A percentile compares a stretch with the other conserved stretches of the same genome.
phyloP scores from a whole-genome alignment of 495 filamentous ascomycete species.

The Friedmanniomyces simplex region DNA sequence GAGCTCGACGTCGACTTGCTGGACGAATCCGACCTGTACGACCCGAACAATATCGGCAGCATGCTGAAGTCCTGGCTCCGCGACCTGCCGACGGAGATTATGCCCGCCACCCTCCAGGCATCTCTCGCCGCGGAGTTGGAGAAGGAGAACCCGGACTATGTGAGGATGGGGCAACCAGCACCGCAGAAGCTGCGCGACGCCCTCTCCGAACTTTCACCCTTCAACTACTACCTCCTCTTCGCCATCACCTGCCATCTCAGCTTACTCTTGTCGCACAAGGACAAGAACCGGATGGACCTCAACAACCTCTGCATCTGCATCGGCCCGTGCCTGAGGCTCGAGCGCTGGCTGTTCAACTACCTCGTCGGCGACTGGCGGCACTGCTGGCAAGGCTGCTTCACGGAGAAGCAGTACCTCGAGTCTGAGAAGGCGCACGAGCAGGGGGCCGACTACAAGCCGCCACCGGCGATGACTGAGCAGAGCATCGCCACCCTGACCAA shows the following conservation, averaged over 20 bases:
- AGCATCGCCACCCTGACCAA: neutral
- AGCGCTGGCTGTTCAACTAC: slow-evolving; percentile 82
- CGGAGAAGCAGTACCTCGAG: slow-evolving; percentile 67
- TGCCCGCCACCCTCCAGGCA: slow-evolving; percentile 69
- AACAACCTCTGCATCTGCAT: slow-evolving; percentile 88
- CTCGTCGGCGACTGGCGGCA: slow-evolving; percentile 85
- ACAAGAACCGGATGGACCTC: slow-evolving; percentile 92
- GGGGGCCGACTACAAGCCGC: slow-evolving; percentile 6
- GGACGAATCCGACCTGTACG: slow-evolving; percentile 70
- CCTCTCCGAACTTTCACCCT: slow-evolving; percentile 78
- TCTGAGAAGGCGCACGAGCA: slow-evolving; percentile 46
- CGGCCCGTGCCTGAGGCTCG: slow-evolving; percentile 87
- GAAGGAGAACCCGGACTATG: slow-evolving; percentile 15
- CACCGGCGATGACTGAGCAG: neutral
- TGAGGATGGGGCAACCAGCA: slow-evolving; percentile 52
- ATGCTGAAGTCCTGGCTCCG: slow-evolving; percentile 90
- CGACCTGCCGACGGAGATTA: slow-evolving; percentile 83
- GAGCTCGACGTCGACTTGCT: slow-evolving; percentile 81
- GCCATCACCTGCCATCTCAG: slow-evolving; percentile 90
- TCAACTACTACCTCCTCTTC: slow-evolving; percentile 92
- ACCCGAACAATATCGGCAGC: slow-evolving; percentile 86
- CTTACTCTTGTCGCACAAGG: slow-evolving; percentile 70
- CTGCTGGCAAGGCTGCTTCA: slow-evolving; percentile 92
- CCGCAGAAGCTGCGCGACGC: slow-evolving; percentile 79
- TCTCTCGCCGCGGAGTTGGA: slow-evolving; percentile 63